Evolutionary conservation across 306 rosid species (phyloP).

Genomic region (Begonia fuchsioides): DNA sequence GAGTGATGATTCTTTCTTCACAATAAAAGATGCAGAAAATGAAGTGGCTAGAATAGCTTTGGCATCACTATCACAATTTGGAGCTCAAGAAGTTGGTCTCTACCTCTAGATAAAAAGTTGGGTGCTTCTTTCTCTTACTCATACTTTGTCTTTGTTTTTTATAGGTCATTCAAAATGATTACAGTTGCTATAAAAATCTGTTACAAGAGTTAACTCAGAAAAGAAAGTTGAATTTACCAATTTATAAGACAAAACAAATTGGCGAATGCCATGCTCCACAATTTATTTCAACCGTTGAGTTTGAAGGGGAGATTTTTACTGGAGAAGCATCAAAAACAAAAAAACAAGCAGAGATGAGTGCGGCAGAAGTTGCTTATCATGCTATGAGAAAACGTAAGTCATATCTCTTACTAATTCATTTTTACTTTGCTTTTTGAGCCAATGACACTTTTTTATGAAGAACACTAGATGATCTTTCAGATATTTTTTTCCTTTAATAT

Average conservation of each 20-base stretch:
- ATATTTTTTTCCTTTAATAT: no score
- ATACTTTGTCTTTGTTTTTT: neutral
- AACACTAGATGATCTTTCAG: no score
- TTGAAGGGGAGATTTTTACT: constrained; percentile 33
- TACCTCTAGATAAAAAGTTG: neutral
- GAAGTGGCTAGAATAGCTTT: constrained; percentile 80
- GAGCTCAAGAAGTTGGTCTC: constrained; percentile 50
- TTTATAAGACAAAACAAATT: constrained; percentile 25
- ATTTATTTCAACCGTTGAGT: constrained; percentile 55
- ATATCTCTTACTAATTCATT: no score
- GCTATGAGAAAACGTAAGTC: constrained; percentile 36
- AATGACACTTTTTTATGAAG: no score
- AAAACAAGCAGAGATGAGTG: constrained; percentile 71
- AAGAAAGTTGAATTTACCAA: constrained; percentile 34
- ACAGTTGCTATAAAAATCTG: constrained; percentile 56
- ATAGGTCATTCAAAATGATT: constrained; percentile 29
- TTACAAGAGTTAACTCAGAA: constrained; percentile 66
- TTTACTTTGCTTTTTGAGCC: no score
- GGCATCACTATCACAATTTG: constrained; percentile 27
- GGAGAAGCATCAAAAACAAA: constrained; percentile 55
- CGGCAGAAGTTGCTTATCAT: constrained; percentile 62
- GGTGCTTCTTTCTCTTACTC: neutral
- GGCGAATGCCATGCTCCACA: constrained; percentile 51
- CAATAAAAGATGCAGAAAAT: constrained; percentile 76
- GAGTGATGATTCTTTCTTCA: constrained; percentile 34